Evolutionary conservation across 2,329 filamentous ascomycete genomes (phyloP).

Genomic region (Fusarium sp.): DNA sequence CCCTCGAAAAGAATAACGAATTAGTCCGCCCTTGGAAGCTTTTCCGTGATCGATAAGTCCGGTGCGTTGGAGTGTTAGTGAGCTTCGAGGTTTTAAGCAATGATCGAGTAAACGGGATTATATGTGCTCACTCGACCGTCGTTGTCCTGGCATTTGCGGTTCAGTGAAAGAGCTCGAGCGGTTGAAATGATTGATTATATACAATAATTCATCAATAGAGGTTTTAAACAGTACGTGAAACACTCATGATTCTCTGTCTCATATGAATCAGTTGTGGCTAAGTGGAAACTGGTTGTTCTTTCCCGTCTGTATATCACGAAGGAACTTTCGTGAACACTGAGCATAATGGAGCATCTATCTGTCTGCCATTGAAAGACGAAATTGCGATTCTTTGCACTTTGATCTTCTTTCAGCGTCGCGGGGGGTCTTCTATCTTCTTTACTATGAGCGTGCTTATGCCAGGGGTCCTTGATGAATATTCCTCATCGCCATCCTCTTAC

Average conservation of each 20-base stretch:
- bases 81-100: background rate
- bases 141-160: background rate
- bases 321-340: background rate
- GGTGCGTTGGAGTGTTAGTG: background rate
- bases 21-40: too few species aligned
- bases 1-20: too few species aligned
- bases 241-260: background rate
- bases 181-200: background rate
- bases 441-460: background rate
- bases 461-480: rapidly evolving
- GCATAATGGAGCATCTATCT: background rate
- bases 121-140: background rate
- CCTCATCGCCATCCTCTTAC: rapidly evolving
- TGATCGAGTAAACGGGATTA: background rate
- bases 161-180: background rate
- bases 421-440: background rate
- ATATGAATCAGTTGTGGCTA: background rate
- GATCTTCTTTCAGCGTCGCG: too few species aligned
- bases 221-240: rapidly evolving
- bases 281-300: background rate
- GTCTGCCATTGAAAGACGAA: background rate
- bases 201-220: background rate
- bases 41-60: background rate
- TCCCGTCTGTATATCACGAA: background rate
- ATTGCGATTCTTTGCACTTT: too few species aligned